Conservation (phyloP, 1,139 yeast genomes). For the Yarrowia galli region DNA sequence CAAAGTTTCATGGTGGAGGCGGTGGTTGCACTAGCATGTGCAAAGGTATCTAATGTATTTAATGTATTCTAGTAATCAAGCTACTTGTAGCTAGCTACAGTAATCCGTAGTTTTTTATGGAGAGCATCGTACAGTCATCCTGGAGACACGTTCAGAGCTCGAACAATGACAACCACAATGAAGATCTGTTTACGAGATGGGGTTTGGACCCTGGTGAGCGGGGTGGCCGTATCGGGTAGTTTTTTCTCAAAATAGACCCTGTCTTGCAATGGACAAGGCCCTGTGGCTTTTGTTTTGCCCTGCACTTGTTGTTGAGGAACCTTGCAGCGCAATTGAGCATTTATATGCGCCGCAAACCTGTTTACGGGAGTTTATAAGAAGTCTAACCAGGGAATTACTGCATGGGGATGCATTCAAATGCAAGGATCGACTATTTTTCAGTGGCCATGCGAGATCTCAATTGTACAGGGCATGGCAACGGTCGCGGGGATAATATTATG, state of each 20-base stretch:
- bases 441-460: not conserved
- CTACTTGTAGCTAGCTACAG: too few relatives aligned
- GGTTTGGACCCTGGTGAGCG: not conserved
- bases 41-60: not conserved
- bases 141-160: too few relatives aligned
- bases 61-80: not conserved
- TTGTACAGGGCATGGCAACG: conserved; percentile 4
- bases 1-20: not conserved
- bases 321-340: not conserved
- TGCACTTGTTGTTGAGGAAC: not conserved
- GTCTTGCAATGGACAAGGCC: not conserved
- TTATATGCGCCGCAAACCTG: not conserved
- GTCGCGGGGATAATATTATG: not conserved
- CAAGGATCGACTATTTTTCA: conserved; percentile 7
- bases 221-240: not conserved
- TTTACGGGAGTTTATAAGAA: not conserved
- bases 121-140: too few relatives aligned
- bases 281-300: not conserved
- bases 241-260: not conserved
- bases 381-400: not conserved
- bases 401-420: not conserved
- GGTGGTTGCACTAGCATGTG: not conserved
- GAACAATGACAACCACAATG: too few relatives aligned
- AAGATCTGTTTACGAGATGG: not conserved
- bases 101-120: too few relatives aligned